These are phyloP conservation scores for Globisporangium echinulatum DNA, from an alignment of 352 stramenopile genomes.

Conservation along the genomic window DNA sequence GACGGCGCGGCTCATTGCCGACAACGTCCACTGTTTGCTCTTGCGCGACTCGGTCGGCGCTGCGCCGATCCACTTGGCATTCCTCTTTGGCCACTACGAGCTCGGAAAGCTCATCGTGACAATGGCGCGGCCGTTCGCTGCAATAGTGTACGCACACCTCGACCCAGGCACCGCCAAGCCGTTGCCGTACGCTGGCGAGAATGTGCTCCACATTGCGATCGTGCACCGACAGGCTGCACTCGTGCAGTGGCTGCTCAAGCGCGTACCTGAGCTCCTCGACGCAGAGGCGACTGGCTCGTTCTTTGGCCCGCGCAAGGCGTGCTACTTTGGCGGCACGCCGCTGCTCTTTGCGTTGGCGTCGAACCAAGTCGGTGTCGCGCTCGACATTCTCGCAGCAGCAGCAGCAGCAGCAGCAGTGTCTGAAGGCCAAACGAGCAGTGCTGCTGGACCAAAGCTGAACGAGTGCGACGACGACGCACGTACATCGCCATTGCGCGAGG, in stretches of 20 bases:
- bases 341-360: slow-evolving; percentile 52
- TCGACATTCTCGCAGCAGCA: slow-evolving; percentile 28
- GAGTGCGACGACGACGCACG: too few relatives aligned
- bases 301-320: slow-evolving; percentile 37
- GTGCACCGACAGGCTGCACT: slow-evolving; percentile 36
- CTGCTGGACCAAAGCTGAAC: too few relatives aligned
- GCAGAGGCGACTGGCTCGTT: slow-evolving; percentile 47
- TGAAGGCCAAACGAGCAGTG: not conserved
- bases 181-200: slow-evolving; percentile 56
- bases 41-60: slow-evolving; percentile 45
- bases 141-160: slow-evolving; percentile 32
- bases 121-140: slow-evolving; percentile 18
- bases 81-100: slow-evolving; percentile 53
- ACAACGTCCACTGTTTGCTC: slow-evolving; percentile 26
- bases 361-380: slow-evolving; percentile 41
- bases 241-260: slow-evolving; percentile 29
- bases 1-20: slow-evolving; percentile 24
- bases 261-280: slow-evolving; percentile 31
- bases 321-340: slow-evolving; percentile 58
- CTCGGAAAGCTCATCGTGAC: slow-evolving; percentile 41
- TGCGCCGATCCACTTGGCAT: slow-evolving; percentile 43
- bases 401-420: not conserved
- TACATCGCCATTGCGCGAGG: not conserved
- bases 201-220: slow-evolving; percentile 62
- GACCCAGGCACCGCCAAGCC: slow-evolving; percentile 15